Percentiles rank a stretch among this genome's conserved stretches.
Conservation (phyloP, 352 stramenopile species). For the Globisporangium abappressorium region DNA sequence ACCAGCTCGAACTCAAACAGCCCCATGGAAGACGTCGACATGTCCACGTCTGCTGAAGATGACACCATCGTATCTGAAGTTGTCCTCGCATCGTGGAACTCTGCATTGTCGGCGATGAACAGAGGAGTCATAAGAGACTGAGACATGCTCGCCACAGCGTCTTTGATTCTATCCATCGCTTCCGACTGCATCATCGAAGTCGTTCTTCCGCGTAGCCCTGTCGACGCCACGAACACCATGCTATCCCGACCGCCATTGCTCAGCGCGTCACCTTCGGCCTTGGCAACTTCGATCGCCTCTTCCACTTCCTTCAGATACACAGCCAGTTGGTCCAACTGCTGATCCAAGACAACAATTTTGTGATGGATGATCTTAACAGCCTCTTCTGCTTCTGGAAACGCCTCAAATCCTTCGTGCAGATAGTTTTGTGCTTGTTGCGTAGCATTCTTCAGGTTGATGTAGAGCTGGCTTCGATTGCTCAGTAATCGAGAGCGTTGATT, state of each 20-base stretch:
- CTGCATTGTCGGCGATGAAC: constrained; percentile 77
- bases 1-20: constrained; percentile 86
- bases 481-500: constrained; percentile 80
- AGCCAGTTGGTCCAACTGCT: constrained; percentile 65
- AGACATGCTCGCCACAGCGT: constrained; percentile 68
- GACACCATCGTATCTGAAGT: constrained; percentile 31
- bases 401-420: constrained; percentile 78
- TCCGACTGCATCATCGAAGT: constrained; percentile 22
- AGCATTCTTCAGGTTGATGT: constrained; percentile 77
- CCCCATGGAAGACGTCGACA: constrained; percentile 54
- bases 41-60: constrained; percentile 34
- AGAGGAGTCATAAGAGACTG: constrained; percentile 72
- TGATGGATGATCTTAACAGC: constrained; percentile 79
- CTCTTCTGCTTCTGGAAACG: constrained; percentile 69
- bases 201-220: constrained; percentile 18
- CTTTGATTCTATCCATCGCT: constrained; percentile 57
- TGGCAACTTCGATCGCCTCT: constrained; percentile 62
- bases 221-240: constrained; percentile 47
- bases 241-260: constrained; percentile 48
- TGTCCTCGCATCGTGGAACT: constrained; percentile 79
- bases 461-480: constrained; percentile 78
- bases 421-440: constrained; percentile 84
- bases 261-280: constrained; percentile 51
- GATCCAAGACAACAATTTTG: constrained; percentile 76
- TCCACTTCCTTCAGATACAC: constrained; percentile 73